Conservation (phyloP, 257 asterid species). For the Solanum etuberosum region DNA sequence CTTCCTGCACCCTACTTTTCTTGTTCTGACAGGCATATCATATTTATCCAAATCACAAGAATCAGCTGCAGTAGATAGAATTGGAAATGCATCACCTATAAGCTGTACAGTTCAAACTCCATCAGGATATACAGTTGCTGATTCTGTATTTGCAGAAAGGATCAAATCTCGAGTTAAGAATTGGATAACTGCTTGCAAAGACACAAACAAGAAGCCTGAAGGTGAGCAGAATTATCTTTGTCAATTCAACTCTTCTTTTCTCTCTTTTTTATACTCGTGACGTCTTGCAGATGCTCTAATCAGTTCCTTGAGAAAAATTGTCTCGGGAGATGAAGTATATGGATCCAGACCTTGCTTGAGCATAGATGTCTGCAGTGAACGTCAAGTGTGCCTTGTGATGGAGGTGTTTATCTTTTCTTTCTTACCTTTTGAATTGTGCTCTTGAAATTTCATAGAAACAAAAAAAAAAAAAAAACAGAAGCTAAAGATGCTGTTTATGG, state of each 20-base stretch:
- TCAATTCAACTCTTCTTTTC: neutral
- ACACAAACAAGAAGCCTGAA: slow-evolving; percentile 32
- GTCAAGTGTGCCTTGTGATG: slow-evolving; percentile 60
- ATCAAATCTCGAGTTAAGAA: slow-evolving; percentile 57
- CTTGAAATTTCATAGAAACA: neutral
- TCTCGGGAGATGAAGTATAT: slow-evolving; percentile 47
- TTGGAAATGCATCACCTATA: slow-evolving; percentile 23
- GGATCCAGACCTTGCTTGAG: slow-evolving; percentile 80
- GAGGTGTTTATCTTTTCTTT: slow-evolving; percentile 36
- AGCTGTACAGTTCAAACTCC: slow-evolving; percentile 17
- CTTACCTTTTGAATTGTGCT: neutral
- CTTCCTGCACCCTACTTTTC: neutral
- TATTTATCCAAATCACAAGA: slow-evolving; percentile 88
- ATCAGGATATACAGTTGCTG: slow-evolving; percentile 61
- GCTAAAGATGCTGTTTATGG: neutral
- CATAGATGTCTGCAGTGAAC: slow-evolving; percentile 72
- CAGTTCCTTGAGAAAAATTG: slow-evolving; percentile 53
- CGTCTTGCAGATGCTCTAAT: slow-evolving; percentile 47
- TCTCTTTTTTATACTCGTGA: neutral
- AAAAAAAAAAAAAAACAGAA: neutral
- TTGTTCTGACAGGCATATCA: slow-evolving; percentile 62
- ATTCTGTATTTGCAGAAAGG: slow-evolving; percentile 61
- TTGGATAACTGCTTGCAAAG: slow-evolving; percentile 55
- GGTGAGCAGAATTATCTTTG: slow-evolving; percentile 34
- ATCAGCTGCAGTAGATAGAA: slow-evolving; percentile 37